Percentiles rank a stretch among this genome's conserved stretches.
phyloP scores from a whole-genome alignment of 1,284 basidiomycete genomes.

The Salmacisia buchloeana region DNA sequence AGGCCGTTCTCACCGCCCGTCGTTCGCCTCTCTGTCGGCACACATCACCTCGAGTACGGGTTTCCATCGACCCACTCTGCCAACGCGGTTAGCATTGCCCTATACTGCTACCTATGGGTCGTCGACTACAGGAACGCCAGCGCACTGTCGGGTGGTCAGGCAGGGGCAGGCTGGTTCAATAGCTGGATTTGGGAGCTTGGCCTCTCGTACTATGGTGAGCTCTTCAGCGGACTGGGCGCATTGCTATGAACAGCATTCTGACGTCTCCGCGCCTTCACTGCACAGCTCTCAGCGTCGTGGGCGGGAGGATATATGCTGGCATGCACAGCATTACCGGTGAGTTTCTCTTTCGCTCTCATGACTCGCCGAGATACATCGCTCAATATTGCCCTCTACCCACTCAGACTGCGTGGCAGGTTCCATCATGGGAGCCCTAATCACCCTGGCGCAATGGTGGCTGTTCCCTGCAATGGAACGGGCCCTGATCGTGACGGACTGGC shows the following conservation, averaged over 20 bases:
- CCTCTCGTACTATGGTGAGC: conserved; percentile 26
- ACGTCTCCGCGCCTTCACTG: conserved; percentile 54
- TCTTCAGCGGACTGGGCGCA: conserved; percentile 8
- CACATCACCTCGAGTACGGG: conserved; percentile 62
- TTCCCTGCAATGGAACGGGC: conserved; percentile 51
- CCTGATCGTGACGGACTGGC: conserved; percentile 45
- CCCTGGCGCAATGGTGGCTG: conserved; percentile 52
- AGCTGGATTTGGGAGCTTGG: conserved; percentile 30
- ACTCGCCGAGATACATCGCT: background rate
- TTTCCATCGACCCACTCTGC: conserved; percentile 96
- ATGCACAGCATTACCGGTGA: conserved; percentile 50
- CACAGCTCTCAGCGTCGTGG: conserved; percentile 66
- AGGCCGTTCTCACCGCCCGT: conserved; percentile 86
- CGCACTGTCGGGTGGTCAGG: background rate
- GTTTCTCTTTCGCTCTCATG: background rate
- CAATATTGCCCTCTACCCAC: background rate
- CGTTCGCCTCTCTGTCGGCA: conserved; percentile 61
- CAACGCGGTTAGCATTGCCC: conserved; percentile 77
- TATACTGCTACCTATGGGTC: conserved; percentile 43
- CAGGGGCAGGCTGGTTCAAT: conserved; percentile 4
- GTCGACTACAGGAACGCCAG: background rate
- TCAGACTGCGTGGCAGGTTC: conserved; percentile 48
- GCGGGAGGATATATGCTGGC: conserved; percentile 71
- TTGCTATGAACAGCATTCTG: background rate
- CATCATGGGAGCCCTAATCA: conserved; percentile 36